Evolutionary conservation across 2,329 filamentous ascomycete genomes (phyloP).

Genomic region (Alternaria brassicae): DNA sequence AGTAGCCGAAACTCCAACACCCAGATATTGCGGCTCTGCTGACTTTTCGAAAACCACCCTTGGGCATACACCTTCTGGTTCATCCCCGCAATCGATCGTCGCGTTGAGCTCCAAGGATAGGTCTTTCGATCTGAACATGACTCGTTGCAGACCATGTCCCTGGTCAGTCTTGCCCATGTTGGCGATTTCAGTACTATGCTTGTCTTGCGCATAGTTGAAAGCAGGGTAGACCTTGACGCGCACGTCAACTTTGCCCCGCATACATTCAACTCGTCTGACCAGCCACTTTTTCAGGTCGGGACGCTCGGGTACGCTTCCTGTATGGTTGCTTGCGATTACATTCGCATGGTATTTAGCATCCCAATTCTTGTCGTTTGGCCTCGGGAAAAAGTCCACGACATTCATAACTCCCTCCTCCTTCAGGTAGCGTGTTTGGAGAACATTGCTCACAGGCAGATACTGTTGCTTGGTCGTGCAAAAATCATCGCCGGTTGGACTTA

Average conservation of each 20-base stretch:
- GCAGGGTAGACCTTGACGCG: conserved; percentile 73
- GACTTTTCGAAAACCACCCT: conserved; percentile 64
- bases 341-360: conserved; percentile 52
- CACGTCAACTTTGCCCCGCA: conserved; percentile 70
- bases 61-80: conserved; percentile 58
- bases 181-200: conserved; percentile 66
- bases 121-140: conserved; percentile 67
- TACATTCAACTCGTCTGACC: conserved; percentile 74
- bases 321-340: conserved; percentile 34
- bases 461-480: conserved; percentile 76
- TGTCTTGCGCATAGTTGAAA: conserved; percentile 67
- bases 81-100: conserved; percentile 67
- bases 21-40: conserved; percentile 60
- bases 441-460: conserved; percentile 76
- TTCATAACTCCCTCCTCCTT: conserved; percentile 77
- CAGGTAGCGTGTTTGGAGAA: conserved; percentile 79
- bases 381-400: conserved; percentile 77
- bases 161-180: conserved; percentile 28
- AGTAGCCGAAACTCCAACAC: conserved; percentile 68
- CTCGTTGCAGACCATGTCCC: conserved; percentile 41
- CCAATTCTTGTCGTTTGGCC: conserved; percentile 65
- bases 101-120: conserved; percentile 72
- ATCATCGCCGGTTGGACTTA: conserved; percentile 58
- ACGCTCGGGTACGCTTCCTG: conserved; percentile 35
- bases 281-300: conserved; percentile 70